Percentiles rank a stretch among this genome's conserved stretches.
phyloP scores from a whole-genome alignment of 2,329 filamentous ascomycete species.

The Fusarium anthophilum region DNA sequence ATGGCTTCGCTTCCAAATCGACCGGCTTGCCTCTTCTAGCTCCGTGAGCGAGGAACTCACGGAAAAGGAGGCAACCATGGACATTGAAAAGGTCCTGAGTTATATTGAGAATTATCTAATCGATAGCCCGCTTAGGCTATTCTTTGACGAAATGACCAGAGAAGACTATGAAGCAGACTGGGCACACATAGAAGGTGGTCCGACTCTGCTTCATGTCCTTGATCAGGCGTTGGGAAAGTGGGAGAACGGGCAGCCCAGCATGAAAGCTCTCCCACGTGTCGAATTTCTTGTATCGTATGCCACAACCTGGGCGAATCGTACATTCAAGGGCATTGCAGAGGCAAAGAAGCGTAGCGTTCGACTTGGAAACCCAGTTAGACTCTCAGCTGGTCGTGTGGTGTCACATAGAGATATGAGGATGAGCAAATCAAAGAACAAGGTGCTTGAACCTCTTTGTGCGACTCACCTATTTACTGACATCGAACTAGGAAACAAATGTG shows the following conservation, averaged over 20 bases:
- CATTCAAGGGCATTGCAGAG: constrained; percentile 75
- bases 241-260: constrained; percentile 56
- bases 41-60: constrained; percentile 74
- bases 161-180: constrained; percentile 62
- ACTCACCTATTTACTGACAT: constrained; percentile 21
- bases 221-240: constrained; percentile 59
- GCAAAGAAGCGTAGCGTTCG: constrained; percentile 74
- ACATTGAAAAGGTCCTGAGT: constrained; percentile 75
- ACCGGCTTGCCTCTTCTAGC: constrained; percentile 73
- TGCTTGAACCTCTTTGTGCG: constrained; percentile 36
- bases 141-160: constrained; percentile 61
- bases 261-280: constrained; percentile 67
- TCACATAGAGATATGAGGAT: constrained; percentile 68
- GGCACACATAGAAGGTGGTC: constrained; percentile 55
- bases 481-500: constrained; percentile 47
- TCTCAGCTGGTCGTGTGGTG: constrained; percentile 56
- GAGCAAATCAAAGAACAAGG: constrained; percentile 49
- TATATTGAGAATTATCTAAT: constrained; percentile 80
- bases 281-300: constrained; percentile 71
- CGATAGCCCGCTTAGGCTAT: constrained; percentile 71
- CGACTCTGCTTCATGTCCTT: constrained; percentile 58
- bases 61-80: constrained; percentile 80
- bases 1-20: constrained; percentile 87
- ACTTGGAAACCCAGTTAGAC: constrained; percentile 65
- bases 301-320: constrained; percentile 63